These are phyloP conservation scores for Calocybe indica DNA, from an alignment of 768 basidiomycete species.

Conservation along the genomic window DNA sequence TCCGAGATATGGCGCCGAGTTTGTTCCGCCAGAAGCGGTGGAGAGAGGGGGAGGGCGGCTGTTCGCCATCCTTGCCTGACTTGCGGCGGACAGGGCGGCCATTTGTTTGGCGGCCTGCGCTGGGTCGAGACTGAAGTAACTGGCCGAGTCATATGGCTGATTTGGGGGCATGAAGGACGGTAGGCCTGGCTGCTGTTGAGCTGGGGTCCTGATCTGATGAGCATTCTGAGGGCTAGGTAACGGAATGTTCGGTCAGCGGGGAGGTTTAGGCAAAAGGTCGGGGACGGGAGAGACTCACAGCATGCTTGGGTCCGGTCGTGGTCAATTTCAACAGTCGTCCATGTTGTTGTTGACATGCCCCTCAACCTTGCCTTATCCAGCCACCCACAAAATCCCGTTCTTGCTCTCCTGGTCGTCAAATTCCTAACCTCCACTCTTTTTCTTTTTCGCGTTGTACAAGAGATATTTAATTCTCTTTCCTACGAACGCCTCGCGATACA, in stretches of 20 bases:
- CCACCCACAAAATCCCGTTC: not conserved
- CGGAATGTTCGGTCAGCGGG: constrained; percentile 7
- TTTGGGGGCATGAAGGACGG: constrained; percentile 25
- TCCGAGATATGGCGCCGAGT: constrained; percentile 64
- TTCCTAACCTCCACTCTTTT: too few species aligned
- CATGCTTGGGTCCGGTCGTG: constrained; percentile 16
- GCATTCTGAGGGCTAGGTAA: constrained; percentile 33
- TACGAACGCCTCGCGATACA: too few species aligned
- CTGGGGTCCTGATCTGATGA: constrained; percentile 25
- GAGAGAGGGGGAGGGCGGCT: constrained; percentile 29
- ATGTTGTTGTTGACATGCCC: constrained; percentile 7
- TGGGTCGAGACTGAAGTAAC: constrained; percentile 54
- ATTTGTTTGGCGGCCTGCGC: constrained; percentile 73
- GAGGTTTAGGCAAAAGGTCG: constrained; percentile 5
- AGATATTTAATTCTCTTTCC: too few species aligned
- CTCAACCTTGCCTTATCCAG: not conserved
- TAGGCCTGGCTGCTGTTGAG: constrained; percentile 21
- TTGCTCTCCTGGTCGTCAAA: not conserved
- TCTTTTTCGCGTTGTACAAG: too few species aligned
- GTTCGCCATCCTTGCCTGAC: constrained; percentile 53
- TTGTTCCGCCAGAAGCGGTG: constrained; percentile 45
- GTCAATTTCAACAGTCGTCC: constrained; percentile 6
- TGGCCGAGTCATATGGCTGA: constrained; percentile 27
- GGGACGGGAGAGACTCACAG: constrained; percentile 20
- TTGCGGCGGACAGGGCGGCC: constrained; percentile 66